Evolutionary conservation across 805 yeast genomes (phyloP), one percentile per base, ranked within the genome.

Genomic region (Cyberlindnera mississippiensis): DNA sequence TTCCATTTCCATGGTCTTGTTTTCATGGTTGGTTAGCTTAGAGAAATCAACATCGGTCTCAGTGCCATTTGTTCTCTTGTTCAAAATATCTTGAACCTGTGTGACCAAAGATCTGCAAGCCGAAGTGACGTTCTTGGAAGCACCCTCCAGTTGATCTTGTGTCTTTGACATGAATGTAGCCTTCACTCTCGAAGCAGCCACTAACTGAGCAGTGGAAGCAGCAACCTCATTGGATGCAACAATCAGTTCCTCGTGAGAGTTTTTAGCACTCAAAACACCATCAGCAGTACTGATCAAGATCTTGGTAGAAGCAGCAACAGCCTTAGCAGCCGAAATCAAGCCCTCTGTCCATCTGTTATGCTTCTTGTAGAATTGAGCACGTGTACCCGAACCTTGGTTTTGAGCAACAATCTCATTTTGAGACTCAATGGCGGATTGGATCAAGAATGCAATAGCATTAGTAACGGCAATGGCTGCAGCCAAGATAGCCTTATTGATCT

Each of bases 321-420:
- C 81, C 53, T 83, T 82, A 2, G 96, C 87, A 14, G 96, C 96
- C 45, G 95, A 84, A 24, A 88, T 80, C 43, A 88, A 77, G 17
- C 96, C 96, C 63, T 89, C 95, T 0, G 96, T 86, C 96, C 96
- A 88, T 54, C 91, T 74, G 62, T 81, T 88, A 61, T 88, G 85
- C 63, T 86, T 87, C 60, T 82, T 85, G 65, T 89, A 89, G 61
- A 82, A 88, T 34, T 84, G 85, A 12, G 88, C 77, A 44, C 78
- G 71, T 2, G 86, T 70, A 35, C 73, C 78, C 0, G 78, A 61
- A 3, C 91, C 91, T 44, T 73, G 71, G 33, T 86, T 87, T 45
- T 75, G 76, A 42, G 78, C 73, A 6, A 82, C 91, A 57, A 88
- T 87, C 62, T 88, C 96, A 43, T 75, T 65, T 62, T 88, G 96